A percentile compares a stretch with the other conserved stretches of the same genome.
phyloP scores from a whole-genome alignment of 495 filamentous ascomycete genomes.

The Glutinoglossum americanum region DNA sequence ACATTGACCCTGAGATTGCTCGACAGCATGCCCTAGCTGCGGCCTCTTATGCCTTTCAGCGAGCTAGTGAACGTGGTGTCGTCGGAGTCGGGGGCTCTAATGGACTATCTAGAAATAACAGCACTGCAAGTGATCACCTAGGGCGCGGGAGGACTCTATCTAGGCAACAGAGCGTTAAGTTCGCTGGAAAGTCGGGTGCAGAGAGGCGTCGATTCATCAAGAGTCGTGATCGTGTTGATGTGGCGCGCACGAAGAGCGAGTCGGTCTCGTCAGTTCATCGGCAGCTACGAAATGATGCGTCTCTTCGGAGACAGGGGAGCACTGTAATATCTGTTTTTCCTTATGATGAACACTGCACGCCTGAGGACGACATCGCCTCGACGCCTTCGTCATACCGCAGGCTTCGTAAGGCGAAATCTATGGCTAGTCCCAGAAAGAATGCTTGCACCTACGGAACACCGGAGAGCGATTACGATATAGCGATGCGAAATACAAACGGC shows the following conservation, averaged over 20 bases:
- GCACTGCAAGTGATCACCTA: neutral
- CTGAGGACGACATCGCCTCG: conserved; percentile 37
- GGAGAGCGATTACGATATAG: neutral
- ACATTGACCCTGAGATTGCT: conserved; percentile 31
- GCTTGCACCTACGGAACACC: conserved; percentile 8
- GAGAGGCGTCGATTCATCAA: conserved; percentile 9
- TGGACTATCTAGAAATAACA: conserved; percentile 8
- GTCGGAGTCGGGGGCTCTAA: conserved; percentile 11
- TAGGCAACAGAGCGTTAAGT: conserved; percentile 31
- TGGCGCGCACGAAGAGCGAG: conserved; percentile 9
- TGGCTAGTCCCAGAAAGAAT: conserved; percentile 35
- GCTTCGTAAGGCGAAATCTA: conserved; percentile 49
- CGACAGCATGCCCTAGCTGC: conserved; percentile 43
- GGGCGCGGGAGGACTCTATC: conserved; percentile 5
- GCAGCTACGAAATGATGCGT: conserved; percentile 17
- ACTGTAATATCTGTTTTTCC: conserved; percentile 14
- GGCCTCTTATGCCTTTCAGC: conserved; percentile 41
- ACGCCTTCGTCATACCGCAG: conserved; percentile 54
- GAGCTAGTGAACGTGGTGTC: conserved; percentile 25
- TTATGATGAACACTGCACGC: conserved; percentile 25
- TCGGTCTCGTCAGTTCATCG: conserved; percentile 1
- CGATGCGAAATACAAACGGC: neutral
- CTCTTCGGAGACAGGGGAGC: conserved; percentile 13
- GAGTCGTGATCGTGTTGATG: conserved; percentile 5
- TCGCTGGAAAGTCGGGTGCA: conserved; percentile 22